A percentile compares a stretch with the other conserved stretches of the same genome.
phyloP scores from a whole-genome alignment of 257 asterid species.

The Fraxinus excelsior region DNA sequence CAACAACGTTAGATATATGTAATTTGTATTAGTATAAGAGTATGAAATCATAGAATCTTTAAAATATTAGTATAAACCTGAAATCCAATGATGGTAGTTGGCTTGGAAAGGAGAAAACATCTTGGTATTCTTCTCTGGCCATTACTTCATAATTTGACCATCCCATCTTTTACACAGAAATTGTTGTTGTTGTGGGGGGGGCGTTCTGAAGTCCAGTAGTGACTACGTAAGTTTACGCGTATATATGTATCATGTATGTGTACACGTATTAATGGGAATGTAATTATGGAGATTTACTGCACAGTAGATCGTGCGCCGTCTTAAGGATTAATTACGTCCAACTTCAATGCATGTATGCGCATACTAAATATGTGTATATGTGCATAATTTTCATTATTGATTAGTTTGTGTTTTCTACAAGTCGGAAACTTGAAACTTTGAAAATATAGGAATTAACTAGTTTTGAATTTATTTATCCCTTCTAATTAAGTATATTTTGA shows the following conservation, averaged over 20 bases:
- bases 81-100: conserved; percentile 46
- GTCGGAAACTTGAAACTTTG: conserved; percentile 23
- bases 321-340: conserved; percentile 33
- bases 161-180: conserved; percentile 26
- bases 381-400: background rate
- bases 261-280: conserved; percentile 31
- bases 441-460: background rate
- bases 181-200: background rate
- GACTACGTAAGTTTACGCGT: background rate
- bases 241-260: conserved; percentile 24
- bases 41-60: background rate
- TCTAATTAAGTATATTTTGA: background rate
- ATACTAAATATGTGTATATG: too few relatives aligned
- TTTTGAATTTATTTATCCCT: background rate
- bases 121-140: conserved; percentile 42
- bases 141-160: conserved; percentile 47
- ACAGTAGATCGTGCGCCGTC: conserved; percentile 65
- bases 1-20: background rate
- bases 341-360: conserved; percentile 21
- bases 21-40: background rate
- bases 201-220: conserved; percentile 18
- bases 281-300: conserved; percentile 54
- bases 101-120: conserved; percentile 35
- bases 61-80: conserved; percentile 39
- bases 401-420: background rate